A percentile compares a stretch with the other conserved stretches of the same genome.
These are phyloP conservation scores for Cetradonia linearis DNA, from an alignment of 495 filamentous ascomycete species.

Conservation along the genomic window DNA sequence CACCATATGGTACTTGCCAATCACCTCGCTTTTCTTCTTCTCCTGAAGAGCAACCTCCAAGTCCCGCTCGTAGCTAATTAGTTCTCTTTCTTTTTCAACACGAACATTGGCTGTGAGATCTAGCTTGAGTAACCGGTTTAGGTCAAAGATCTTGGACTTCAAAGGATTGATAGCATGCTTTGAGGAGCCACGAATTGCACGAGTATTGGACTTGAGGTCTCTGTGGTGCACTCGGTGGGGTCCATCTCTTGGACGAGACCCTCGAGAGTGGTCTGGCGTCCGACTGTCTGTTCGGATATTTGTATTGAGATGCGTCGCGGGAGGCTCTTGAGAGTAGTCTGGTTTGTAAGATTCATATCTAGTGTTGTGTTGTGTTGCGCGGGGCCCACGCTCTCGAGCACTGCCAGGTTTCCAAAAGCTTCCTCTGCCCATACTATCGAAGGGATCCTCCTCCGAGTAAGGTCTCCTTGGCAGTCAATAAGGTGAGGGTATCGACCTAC, in stretches of 20 bases:
- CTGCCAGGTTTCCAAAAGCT: not conserved
- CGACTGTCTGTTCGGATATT: not conserved
- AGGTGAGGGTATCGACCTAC: not conserved
- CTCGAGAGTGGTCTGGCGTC: not conserved
- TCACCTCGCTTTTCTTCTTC: conserved; percentile 58
- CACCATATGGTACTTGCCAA: conserved; percentile 86
- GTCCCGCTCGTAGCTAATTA: conserved; percentile 64
- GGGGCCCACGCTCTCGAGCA: not conserved
- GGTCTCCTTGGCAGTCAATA: not conserved
- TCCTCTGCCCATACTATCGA: not conserved
- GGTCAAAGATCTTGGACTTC: conserved; percentile 39
- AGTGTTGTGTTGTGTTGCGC: too few species aligned
- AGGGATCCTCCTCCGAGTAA: not conserved
- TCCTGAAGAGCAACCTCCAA: conserved; percentile 47
- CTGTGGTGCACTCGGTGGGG: not conserved
- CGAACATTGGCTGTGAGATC: conserved; percentile 66
- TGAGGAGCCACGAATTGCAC: conserved; percentile 11
- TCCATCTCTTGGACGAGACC: not conserved
- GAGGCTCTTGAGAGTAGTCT: not conserved
- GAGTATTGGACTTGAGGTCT: not conserved
- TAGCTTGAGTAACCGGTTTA: conserved; percentile 51
- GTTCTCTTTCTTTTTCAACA: conserved; percentile 69
- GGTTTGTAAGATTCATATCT: not conserved
- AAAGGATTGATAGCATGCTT: conserved; percentile 20
- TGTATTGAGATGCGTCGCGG: too few species aligned